Conservation (phyloP, 306 rosid genomes). For the Crotalaria pallida region DNA sequence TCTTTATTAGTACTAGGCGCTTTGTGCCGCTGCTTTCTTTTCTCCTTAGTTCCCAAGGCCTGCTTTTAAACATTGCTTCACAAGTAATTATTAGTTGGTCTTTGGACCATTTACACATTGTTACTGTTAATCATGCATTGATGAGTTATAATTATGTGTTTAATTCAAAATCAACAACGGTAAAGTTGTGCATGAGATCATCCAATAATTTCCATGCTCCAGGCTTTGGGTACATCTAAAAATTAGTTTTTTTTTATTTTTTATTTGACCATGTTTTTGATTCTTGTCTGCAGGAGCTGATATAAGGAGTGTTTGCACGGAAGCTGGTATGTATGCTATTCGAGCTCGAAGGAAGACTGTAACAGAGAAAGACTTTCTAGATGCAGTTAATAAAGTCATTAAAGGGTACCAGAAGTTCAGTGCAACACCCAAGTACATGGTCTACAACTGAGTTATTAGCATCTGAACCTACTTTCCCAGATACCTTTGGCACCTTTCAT, state of each 20-base stretch:
- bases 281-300: slow-evolving; percentile 65
- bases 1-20: background rate
- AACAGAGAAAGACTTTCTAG: slow-evolving; percentile 87
- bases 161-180: no score
- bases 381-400: slow-evolving; percentile 86
- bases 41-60: background rate
- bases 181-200: no score
- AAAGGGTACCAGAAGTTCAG: slow-evolving; percentile 94
- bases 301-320: slow-evolving; percentile 84
- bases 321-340: slow-evolving; percentile 90
- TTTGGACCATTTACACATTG: no score
- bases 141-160: no score
- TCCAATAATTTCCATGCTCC: background rate
- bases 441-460: slow-evolving; percentile 54
- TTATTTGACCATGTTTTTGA: slow-evolving; percentile 16
- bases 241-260: slow-evolving; percentile 7
- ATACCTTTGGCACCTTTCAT: background rate
- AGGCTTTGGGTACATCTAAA: background rate
- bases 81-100: no score
- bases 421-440: slow-evolving; percentile 91
- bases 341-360: slow-evolving; percentile 88
- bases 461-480: background rate
- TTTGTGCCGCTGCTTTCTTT: background rate
- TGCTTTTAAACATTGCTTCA: background rate
- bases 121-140: no score